phyloP scores from a whole-genome alignment of 495 filamentous ascomycete species.

The Echria macrotheca region DNA sequence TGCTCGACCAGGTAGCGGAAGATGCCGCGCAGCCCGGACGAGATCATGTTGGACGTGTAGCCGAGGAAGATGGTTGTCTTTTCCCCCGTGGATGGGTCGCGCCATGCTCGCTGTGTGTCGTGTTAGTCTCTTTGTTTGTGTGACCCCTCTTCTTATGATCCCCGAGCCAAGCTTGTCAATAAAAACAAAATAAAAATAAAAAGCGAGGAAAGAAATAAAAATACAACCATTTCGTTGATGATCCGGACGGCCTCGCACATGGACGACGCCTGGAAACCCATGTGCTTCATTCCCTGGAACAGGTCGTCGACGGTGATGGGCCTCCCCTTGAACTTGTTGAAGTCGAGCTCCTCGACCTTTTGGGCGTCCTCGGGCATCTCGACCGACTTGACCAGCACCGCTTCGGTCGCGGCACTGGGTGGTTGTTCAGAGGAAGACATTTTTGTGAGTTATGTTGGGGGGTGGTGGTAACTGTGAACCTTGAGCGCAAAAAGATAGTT shows the following conservation, averaged over 20 bases:
- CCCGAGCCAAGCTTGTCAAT: too few relatives aligned
- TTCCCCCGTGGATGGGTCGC: constrained; percentile 63
- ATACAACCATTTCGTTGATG: constrained; percentile 86
- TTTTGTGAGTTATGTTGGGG: too few relatives aligned
- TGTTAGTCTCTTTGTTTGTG: constrained; percentile 6
- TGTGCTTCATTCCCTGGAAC: constrained; percentile 71
- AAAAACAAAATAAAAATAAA: neutral
- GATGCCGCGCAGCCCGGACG: constrained; percentile 85
- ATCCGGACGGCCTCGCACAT: constrained; percentile 79
- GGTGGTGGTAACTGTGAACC: too few relatives aligned
- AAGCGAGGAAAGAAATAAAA: too few relatives aligned
- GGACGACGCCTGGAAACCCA: constrained; percentile 89
- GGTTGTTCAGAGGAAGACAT: constrained; percentile 33
- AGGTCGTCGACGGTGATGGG: constrained; percentile 81
- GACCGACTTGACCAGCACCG: constrained; percentile 83
- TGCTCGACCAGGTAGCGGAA: constrained; percentile 90
- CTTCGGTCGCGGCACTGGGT: constrained; percentile 67
- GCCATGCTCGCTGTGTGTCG: constrained; percentile 61
- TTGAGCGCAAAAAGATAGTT: too few relatives aligned
- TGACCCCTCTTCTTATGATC: neutral
- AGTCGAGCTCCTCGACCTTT: constrained; percentile 81
- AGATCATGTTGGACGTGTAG: constrained; percentile 95
- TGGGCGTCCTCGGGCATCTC: constrained; percentile 69
- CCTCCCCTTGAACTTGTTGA: constrained; percentile 67
- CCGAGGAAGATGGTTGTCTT: constrained; percentile 92